Percentiles rank a stretch among this genome's conserved stretches.
Evolutionary conservation across 1,139 yeast genomes (phyloP).

Genomic region (Diutina siamensis): DNA sequence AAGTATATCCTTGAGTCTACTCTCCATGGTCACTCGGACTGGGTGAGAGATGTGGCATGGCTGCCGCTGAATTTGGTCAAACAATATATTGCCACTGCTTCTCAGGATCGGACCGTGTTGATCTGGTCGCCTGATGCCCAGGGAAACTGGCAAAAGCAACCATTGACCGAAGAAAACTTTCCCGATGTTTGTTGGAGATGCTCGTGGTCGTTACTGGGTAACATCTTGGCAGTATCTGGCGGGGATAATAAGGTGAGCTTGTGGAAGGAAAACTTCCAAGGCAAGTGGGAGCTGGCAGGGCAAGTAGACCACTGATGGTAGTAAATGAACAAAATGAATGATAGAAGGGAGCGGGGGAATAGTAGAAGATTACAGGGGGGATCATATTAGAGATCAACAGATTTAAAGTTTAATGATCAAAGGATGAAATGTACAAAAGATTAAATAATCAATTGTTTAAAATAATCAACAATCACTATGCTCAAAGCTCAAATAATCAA

Average conservation of each 20-base stretch:
- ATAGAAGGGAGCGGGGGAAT: too few relatives aligned
- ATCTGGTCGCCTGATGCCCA: constrained; percentile 77
- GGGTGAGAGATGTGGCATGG: constrained; percentile 99
- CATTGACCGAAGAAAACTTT: constrained; percentile 68
- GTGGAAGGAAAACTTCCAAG: constrained; percentile 92
- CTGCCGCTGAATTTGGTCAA: constrained; percentile 82
- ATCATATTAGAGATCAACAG: too few relatives aligned
- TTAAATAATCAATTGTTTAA: too few relatives aligned
- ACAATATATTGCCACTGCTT: constrained; percentile 93
- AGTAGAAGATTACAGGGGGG: too few relatives aligned
- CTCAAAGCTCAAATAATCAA: too few relatives aligned
- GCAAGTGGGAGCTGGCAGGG: constrained; percentile 95
- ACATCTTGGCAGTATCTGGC: constrained; percentile 88
- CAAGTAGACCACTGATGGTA: constrained; percentile 80
- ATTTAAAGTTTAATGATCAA: too few relatives aligned
- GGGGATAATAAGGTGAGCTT: constrained; percentile 93
- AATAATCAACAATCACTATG: too few relatives aligned
- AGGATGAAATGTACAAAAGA: too few relatives aligned
- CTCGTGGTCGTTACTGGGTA: constrained; percentile 94
- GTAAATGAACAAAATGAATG: too few relatives aligned
- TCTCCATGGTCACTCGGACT: constrained; percentile 85
- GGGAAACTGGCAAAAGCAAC: constrained; percentile 73
- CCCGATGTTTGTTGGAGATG: constrained; percentile 99
- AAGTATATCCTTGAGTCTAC: constrained; percentile 64
- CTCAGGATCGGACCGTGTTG: constrained; percentile 90